Evolutionary conservation across 352 stramenopile genomes (phyloP).

Genomic region (Pythium folliculosum): DNA sequence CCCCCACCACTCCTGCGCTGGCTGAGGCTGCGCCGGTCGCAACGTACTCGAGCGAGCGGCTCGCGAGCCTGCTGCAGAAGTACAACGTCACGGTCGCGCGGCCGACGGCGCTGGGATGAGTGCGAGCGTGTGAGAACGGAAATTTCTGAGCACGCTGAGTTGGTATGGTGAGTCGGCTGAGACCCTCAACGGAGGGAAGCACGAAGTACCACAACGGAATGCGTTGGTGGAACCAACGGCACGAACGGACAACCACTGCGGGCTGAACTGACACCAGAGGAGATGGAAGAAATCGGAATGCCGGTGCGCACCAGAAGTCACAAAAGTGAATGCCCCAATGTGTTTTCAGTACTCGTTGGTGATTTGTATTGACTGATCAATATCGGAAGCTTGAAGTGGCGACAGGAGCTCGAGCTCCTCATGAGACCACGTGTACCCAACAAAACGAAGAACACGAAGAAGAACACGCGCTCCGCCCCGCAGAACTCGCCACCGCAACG

Average conservation of each 20-base stretch:
- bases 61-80: constrained; percentile 60
- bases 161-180: no score
- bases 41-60: constrained; percentile 60
- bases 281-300: no score
- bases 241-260: no score
- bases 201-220: no score
- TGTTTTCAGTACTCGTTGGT: background rate
- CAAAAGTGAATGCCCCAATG: background rate
- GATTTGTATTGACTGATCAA: background rate
- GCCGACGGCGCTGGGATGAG: no score
- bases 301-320: background rate
- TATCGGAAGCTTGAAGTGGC: constrained; percentile 6
- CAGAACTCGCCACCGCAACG: background rate
- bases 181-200: no score
- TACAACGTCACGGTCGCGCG: constrained; percentile 63
- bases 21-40: constrained; percentile 11
- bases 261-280: no score
- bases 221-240: no score
- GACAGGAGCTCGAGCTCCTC: background rate
- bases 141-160: no score
- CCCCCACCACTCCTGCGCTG: constrained; percentile 6
- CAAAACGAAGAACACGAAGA: background rate
- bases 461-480: background rate
- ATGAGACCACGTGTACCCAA: background rate
- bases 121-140: no score